phyloP scores from a whole-genome alignment of 2,329 filamentous ascomycete species.

The Teratosphaeria pseudoeucalypti region DNA sequence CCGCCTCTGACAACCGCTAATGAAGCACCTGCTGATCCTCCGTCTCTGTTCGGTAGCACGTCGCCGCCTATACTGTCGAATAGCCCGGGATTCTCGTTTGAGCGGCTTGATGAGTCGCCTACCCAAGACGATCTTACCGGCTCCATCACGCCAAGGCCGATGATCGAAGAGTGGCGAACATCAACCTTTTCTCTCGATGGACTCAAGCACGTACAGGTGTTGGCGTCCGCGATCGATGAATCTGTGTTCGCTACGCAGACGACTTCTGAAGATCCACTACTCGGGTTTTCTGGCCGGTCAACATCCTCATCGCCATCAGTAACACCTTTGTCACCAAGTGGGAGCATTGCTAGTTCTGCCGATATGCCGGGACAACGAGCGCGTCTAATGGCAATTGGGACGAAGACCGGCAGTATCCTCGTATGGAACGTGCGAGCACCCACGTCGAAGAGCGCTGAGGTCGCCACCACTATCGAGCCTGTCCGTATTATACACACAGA shows the following conservation, averaged over 20 bases:
- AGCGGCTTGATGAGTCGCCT: slow-evolving; percentile 13
- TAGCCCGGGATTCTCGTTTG: slow-evolving; percentile 18
- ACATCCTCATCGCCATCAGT: slow-evolving; percentile 44
- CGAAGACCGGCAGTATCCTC: slow-evolving; percentile 62
- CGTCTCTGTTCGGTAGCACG: slow-evolving; percentile 44
- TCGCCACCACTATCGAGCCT: slow-evolving; percentile 54
- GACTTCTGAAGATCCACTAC: slow-evolving; percentile 66
- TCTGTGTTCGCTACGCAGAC: slow-evolving; percentile 65
- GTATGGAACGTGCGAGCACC: slow-evolving; percentile 76
- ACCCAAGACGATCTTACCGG: slow-evolving; percentile 17
- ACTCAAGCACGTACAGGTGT: slow-evolving; percentile 52
- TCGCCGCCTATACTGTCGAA: slow-evolving; percentile 26
- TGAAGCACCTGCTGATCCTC: slow-evolving; percentile 8
- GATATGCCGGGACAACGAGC: slow-evolving; percentile 79
- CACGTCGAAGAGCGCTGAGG: slow-evolving; percentile 42
- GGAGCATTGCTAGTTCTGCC: slow-evolving; percentile 28
- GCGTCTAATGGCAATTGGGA: slow-evolving; percentile 72
- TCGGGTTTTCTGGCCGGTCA: slow-evolving; percentile 47
- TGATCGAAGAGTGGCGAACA: slow-evolving; percentile 54
- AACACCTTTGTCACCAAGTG: slow-evolving; percentile 40
- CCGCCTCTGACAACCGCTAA: slow-evolving; percentile 18
- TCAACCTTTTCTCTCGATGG: slow-evolving; percentile 54
- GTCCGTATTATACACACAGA: slow-evolving; percentile 80
- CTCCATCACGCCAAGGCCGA: slow-evolving; percentile 18
- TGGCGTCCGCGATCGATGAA: slow-evolving; percentile 59